These are phyloP conservation scores for Fistulinella staudtii DNA, from an alignment of 1,284 basidiomycete species.

Conservation along the genomic window DNA sequence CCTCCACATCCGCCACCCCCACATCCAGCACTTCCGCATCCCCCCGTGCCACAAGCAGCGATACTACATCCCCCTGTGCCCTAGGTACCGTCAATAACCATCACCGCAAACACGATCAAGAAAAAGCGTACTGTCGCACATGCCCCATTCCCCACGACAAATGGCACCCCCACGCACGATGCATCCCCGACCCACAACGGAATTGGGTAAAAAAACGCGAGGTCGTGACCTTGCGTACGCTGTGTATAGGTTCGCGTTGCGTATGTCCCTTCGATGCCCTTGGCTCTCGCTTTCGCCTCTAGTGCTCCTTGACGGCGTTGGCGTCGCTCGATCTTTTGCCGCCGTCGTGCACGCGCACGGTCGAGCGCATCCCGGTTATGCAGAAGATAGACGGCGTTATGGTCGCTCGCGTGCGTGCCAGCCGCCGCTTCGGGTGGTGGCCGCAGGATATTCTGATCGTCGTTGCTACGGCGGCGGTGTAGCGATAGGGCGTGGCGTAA, in stretches of 20 bases:
- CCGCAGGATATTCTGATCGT: conserved; percentile 19
- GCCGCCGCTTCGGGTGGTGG: conserved; percentile 27
- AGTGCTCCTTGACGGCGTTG: conserved; percentile 9
- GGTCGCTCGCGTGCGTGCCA: conserved; percentile 45
- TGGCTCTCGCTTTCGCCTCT: not conserved
- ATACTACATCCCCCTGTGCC: not conserved
- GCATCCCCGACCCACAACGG: conserved; percentile 28
- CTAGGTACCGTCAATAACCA: not conserved
- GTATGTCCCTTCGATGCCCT: not conserved
- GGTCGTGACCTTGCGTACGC: conserved; percentile 12
- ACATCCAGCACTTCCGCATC: conserved; percentile 1
- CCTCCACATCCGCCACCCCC: conserved; percentile 1
- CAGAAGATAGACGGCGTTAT: conserved; percentile 40
- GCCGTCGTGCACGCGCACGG: conserved; percentile 17
- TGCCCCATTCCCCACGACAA: conserved; percentile 12
- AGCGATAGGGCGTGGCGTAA: conserved; percentile 13
- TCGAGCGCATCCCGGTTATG: conserved; percentile 19
- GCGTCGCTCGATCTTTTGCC: conserved; percentile 18
- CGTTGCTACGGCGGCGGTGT: not conserved
- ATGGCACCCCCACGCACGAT: conserved; percentile 17
- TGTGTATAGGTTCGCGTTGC: not conserved
- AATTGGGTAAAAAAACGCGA: conserved; percentile 37
- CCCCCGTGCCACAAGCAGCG: not conserved
- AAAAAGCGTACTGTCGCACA: conserved; percentile 11
- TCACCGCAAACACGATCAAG: not conserved